Evolutionary conservation across 2,329 filamentous ascomycete species (phyloP), one percentile per base, ranked within the genome.

Genomic region (Aspergillus sp.): DNA sequence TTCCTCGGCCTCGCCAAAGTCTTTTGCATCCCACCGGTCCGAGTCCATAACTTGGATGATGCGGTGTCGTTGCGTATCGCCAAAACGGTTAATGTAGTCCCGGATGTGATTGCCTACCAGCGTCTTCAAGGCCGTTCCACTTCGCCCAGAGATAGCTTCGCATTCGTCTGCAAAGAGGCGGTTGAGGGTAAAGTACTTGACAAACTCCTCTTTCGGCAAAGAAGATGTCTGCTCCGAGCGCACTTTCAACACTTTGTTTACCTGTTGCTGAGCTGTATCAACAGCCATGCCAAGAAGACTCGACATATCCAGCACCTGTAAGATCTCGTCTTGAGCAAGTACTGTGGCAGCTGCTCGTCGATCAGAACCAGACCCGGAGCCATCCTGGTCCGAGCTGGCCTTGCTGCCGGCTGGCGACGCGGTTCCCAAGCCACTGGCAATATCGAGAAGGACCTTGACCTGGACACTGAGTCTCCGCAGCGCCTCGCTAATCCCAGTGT

Each of bases 361-460:
- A 32, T 60, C 57, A 7, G 61, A 41, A 14, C 43, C 63, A n/a
- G n/a, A n/a, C n/a, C n/a, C n/a, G 29, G 59, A 59, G n/a, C 51
- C 57, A 1, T 74, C 58, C 34, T 74, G 70, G 41, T 71, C 72
- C 1, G 77, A 79, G 54, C 78, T 81, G 1, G 80, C 81, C 53
- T 71, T 74, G 21, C 77, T 58, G 25, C 69, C 66, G 43, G 63
- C 71, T 55, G 61, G 57, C 3, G 71, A 63, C 3, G 76, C 74
- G 13, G 72, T 73, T 29, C 77, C 69, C 32, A 76, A 58, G 19
- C 72, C 72, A 68, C 91, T 96, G 1, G 92, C 94, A 17, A 96
- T 89, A 70, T 99, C 94, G 9, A 99, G 79, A n/a, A 99, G 75
- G 9, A 97, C 86, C 70, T 99, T 99, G 50, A 94, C 88, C 68